Conservation (phyloP, 1,139 yeast genomes). For the Yamadazyma trypodendri region DNA sequence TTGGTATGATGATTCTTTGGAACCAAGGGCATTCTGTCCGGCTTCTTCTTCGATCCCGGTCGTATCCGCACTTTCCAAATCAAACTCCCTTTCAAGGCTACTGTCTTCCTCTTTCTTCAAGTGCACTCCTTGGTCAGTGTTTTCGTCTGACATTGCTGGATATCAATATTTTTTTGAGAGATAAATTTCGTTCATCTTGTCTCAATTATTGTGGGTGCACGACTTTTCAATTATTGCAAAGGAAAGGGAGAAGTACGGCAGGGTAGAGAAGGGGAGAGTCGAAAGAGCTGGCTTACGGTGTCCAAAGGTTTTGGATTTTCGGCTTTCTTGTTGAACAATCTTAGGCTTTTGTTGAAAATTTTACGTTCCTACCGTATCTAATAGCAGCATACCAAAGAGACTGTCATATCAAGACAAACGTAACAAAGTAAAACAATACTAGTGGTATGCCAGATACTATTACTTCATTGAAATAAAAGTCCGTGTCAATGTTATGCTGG, state of each 20-base stretch:
- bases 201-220: constrained; percentile 6
- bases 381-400: too few relatives aligned
- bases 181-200: constrained; percentile 8
- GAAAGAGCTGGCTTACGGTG: not conserved
- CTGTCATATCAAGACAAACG: too few relatives aligned
- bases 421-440: too few relatives aligned
- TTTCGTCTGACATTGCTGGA: constrained; percentile 13
- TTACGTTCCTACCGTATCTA: too few relatives aligned
- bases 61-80: constrained; percentile 33
- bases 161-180: constrained; percentile 4
- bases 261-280: not conserved
- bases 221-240: constrained; percentile 5
- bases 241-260: too few relatives aligned
- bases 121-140: constrained; percentile 6
- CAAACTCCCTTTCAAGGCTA: constrained; percentile 14
- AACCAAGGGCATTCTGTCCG: constrained; percentile 12
- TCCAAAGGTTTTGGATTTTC: too few relatives aligned
- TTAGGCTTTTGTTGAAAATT: too few relatives aligned
- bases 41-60: constrained; percentile 48
- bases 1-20: constrained; percentile 7
- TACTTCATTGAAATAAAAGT: too few relatives aligned
- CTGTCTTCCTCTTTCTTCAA: constrained; percentile 5
- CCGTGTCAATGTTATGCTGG: too few relatives aligned
- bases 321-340: too few relatives aligned
- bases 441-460: too few relatives aligned